Evolutionary conservation across 768 basidiomycete species (phyloP), one percentile per base, ranked within the genome.

Genomic region (Podaxis rugospora): DNA sequence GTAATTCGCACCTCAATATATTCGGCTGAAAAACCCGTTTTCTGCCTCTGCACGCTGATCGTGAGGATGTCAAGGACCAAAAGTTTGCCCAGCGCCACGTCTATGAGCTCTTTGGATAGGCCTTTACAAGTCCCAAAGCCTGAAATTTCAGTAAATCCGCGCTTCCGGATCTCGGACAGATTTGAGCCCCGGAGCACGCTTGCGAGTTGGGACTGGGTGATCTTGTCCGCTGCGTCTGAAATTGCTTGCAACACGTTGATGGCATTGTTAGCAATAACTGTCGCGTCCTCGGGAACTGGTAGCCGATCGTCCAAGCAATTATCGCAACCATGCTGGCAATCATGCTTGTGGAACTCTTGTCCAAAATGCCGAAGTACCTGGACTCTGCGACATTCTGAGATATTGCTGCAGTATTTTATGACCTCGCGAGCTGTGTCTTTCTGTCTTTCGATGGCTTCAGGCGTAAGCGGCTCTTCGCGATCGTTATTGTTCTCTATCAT

Each of bases 321-420:
- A 71, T 98, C 92, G 71, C 97, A 99, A 3, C 81, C 79, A 42
- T 78, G 75, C 39, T 81, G 72, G 68, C 97, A 99, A 14, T 84
- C 65, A 25, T 70, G 74, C 35, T 80, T 75, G 62, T 88, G 81
- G 72, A 98, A 98, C 7, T 76, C 76, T 70, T 99, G 92, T 63
- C 85, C 86, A 66, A 97, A 98, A 72, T 92, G 92, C n/a, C 82
- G 80, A 16, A 99, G 83, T n/a, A 98, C 77, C 66, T 93, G 91
- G 4, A 83, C 80, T 2, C 97, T 88, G 13, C 97, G 87, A 68
- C 97, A 99, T 65, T 91, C 90, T 27, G 87, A 83, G 53, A 84
- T 80, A 72, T 97, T 93, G 61, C 74, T 69, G 72, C 92, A 95
- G 73, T 88, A 99, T 61, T 83, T 76, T n/a, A 87, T 79, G 54